Conservation (phyloP, 192 early-diverging fungal genomes). For the Kickxella alabastrina region DNA sequence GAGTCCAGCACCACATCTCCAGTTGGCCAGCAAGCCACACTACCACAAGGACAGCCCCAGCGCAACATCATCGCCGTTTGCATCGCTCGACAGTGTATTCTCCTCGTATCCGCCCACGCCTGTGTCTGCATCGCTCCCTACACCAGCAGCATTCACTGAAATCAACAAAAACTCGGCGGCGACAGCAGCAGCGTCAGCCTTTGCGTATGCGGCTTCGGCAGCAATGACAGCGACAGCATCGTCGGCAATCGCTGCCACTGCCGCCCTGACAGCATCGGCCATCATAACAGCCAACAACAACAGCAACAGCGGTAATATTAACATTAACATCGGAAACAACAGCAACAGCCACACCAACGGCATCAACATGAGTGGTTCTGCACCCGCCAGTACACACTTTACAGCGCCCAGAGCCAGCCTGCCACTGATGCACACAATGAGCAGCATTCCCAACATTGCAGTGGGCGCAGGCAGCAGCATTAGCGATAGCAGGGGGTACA, state of each 20-base stretch:
- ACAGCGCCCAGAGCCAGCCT: background rate
- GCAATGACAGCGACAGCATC: constrained; percentile 7
- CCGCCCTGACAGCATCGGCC: constrained; percentile 12
- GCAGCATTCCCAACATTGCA: no score
- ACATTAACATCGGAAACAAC: background rate
- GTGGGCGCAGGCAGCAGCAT: background rate
- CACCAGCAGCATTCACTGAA: no score
- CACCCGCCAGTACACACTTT: no score
- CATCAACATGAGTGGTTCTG: no score
- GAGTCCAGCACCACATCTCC: constrained; percentile 8
- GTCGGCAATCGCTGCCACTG: constrained; percentile 5
- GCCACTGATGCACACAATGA: constrained; percentile 19
- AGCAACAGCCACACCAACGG: background rate
- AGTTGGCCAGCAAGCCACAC: constrained; percentile 1
- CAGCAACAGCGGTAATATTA: background rate
- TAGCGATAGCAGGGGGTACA: constrained; percentile 6
- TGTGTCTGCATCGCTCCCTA: background rate
- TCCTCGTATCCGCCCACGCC: no score
- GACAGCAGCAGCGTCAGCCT: constrained; percentile 27
- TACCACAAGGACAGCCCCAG: constrained; percentile 2
- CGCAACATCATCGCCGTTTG: background rate
- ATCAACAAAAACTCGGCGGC: constrained; percentile 3
- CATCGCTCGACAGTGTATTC: constrained; percentile 6
- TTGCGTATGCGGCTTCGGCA: constrained; percentile 28
- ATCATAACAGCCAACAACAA: constrained; percentile 9